Percentiles rank a stretch among this genome's conserved stretches.
These are phyloP conservation scores for Debaryomyces nepalensis DNA, from an alignment of 1,139 yeast genomes.

Conservation along the genomic window DNA sequence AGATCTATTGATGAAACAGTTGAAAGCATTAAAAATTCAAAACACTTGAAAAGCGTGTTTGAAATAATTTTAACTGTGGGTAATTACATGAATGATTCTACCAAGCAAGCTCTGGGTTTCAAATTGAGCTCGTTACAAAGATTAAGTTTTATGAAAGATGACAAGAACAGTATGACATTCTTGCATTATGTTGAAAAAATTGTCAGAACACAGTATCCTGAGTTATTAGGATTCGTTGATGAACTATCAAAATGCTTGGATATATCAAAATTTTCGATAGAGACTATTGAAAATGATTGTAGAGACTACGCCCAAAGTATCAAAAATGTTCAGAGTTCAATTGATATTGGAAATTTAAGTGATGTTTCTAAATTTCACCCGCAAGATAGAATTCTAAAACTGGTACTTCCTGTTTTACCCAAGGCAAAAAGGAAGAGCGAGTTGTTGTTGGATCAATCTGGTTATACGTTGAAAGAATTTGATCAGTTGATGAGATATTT, in stretches of 20 bases:
- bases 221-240: conserved; percentile 58
- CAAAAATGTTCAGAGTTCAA: conserved; percentile 70
- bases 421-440: conserved; percentile 72
- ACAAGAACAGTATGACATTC: conserved; percentile 76
- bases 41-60: conserved; percentile 65
- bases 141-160: conserved; percentile 76
- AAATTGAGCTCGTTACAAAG: conserved; percentile 75
- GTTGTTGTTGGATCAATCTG: conserved; percentile 63
- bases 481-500: conserved; percentile 72
- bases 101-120: conserved; percentile 83
- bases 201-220: conserved; percentile 69
- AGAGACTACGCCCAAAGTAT: conserved; percentile 58
- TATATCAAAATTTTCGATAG: conserved; percentile 70
- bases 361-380: conserved; percentile 80
- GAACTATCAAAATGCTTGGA: conserved; percentile 63
- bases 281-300: conserved; percentile 67
- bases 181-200: conserved; percentile 80
- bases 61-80: conserved; percentile 82
- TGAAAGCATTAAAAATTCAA: conserved; percentile 60
- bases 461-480: conserved; percentile 67
- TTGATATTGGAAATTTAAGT: conserved; percentile 77
- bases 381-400: conserved; percentile 63
- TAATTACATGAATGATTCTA: conserved; percentile 79
- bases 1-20: conserved; percentile 69
- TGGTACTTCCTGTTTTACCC: conserved; percentile 67